A percentile compares a stretch with the other conserved stretches of the same genome.
Conservation (phyloP, 192 early-diverging fungal genomes). For the Coemansia sp. region DNA sequence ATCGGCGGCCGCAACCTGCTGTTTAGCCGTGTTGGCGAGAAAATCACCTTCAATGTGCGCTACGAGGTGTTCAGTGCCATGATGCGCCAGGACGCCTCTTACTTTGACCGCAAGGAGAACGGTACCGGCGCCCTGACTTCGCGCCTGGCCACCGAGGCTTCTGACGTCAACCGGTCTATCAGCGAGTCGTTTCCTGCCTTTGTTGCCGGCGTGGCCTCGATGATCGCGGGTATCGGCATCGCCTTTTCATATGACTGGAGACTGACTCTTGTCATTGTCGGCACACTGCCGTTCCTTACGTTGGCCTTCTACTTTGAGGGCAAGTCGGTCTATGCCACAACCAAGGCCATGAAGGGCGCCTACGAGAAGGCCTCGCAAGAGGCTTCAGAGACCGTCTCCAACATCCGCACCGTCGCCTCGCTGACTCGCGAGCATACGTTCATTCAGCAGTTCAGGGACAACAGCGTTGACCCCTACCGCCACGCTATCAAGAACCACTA, state of each 20-base stretch:
- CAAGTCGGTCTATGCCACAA: slow-evolving; percentile 44
- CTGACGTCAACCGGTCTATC: slow-evolving; percentile 61
- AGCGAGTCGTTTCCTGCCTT: slow-evolving; percentile 49
- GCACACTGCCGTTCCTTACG: slow-evolving; percentile 62
- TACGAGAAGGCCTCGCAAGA: slow-evolving; percentile 82
- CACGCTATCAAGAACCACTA: slow-evolving; percentile 67
- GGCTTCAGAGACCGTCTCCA: slow-evolving; percentile 81
- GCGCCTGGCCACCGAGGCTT: slow-evolving; percentile 81
- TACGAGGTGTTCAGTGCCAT: slow-evolving; percentile 69
- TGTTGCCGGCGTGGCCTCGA: slow-evolving; percentile 16
- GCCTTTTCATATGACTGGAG: slow-evolving; percentile 81
- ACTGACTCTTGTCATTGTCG: slow-evolving; percentile 77
- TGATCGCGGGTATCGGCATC: slow-evolving; percentile 58
- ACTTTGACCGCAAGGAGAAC: slow-evolving; percentile 81
- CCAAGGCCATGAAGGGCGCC: slow-evolving; percentile 65
- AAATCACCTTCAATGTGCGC: slow-evolving; percentile 73
- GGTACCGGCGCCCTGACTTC: slow-evolving; percentile 80
- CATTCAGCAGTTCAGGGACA: slow-evolving; percentile 62
- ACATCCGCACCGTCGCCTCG: slow-evolving; percentile 86
- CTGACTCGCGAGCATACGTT: slow-evolving; percentile 77
- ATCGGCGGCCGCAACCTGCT: slow-evolving; percentile 59
- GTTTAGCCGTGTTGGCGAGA: slow-evolving; percentile 70
- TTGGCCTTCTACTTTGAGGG: slow-evolving; percentile 44
- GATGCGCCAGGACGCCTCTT: slow-evolving; percentile 85
- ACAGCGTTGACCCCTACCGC: slow-evolving; percentile 70